Evolutionary conservation across 139 green algal species (phyloP), one percentile per base, ranked within the genome.

Genomic region (Chlorella sp.): DNA sequence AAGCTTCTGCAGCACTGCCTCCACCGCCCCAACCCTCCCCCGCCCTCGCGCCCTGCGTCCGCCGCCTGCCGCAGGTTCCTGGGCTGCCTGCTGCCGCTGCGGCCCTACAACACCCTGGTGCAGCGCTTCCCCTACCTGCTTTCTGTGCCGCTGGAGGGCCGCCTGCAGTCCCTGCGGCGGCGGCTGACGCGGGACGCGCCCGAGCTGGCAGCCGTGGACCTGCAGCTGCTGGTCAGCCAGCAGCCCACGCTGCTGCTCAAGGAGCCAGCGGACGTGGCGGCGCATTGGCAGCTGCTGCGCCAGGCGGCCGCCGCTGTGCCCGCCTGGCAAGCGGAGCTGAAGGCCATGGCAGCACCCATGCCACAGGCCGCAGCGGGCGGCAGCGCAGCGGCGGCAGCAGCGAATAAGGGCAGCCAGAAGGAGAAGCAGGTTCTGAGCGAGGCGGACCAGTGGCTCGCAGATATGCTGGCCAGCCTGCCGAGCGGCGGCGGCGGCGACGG

Each of bases 181-280:
- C 26, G 4, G 13, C 51, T 60, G 51, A 3, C 51, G 2, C 51
- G 51, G 1, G 76, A 62, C 9, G 38, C 76, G 4, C n/a, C 26
- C 9, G 22, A 68, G n/a, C 76, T 73, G 26, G 40, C 58, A 0
- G 36, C 7, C 4, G 26, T 82, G 1, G 58, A 68, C 58, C 26
- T 73, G 0, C 9, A 26, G n/a, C 56, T 82, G 56, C 58, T 73
- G 58, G 76, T 41, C 56, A 82, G 76, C 76, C 76, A 82, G 40
- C 76, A 82, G 56, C 76, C 76, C 58, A 82, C 76, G 28, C 56
- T 82, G 76, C 58, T 82, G 38, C 51, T 68, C 36, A 34, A 19
- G 36, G 2, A 8, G 19, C 8, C 51, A 0, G 8, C 7, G 8
- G 75, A 8, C 0, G 38, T 73, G 76, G 8, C 43, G 11, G 36